Base-by-base conservation (phyloP, 2,329 filamentous ascomycete species). In the Xylaria arbuscula region DNA sequence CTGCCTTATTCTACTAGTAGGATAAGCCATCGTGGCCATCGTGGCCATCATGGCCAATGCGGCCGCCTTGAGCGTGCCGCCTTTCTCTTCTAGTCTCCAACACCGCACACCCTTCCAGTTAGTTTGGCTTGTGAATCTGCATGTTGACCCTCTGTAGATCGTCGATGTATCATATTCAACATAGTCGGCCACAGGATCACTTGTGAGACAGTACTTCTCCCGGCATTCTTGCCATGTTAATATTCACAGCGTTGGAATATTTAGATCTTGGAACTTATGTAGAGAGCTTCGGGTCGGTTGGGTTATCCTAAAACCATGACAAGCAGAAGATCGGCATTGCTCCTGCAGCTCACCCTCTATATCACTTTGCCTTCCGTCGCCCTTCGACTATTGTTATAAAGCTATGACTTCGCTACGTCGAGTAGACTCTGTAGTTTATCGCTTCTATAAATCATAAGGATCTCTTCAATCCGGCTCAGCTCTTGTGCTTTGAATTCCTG, bases 311-410 rank as follows among this genome's bases (percentile, higher is more conserved):
- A 71, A 69, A 11, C 24, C 54, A 67, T 56, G 56, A 22, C 60
- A 45, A 66, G 67, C 69, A 69, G 60, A 36, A 59, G 67, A 69
- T 65, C 69, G 62, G 67, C 67, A 62, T 71, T 66, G 56, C 56
- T 67, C 47, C 68, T 56, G 69, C 65, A 65, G 56, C 28, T 50
- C 58, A 50, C 61, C 61, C 64, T 63, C 28, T 28, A 63, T 63
- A 61, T 65, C 59, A 51, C 34, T 47, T 17, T 53, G 50, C 64
- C 38, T 63, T 56, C 65, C 62, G 53, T n/a, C 38, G 38, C n/a
- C 28, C 53, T 50, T 55, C 11, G 32, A 62, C 48, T 42, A 38
- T 28, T 62, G 24, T 42, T 42, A 42, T 42, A 40, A 11, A 40
- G n/a, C n/a, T 57, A 54, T 68, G 59, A 57, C 40, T 34, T 53